Base-by-base conservation (phyloP, 768 basidiomycete species). In the Boletus reticulatus region DNA sequence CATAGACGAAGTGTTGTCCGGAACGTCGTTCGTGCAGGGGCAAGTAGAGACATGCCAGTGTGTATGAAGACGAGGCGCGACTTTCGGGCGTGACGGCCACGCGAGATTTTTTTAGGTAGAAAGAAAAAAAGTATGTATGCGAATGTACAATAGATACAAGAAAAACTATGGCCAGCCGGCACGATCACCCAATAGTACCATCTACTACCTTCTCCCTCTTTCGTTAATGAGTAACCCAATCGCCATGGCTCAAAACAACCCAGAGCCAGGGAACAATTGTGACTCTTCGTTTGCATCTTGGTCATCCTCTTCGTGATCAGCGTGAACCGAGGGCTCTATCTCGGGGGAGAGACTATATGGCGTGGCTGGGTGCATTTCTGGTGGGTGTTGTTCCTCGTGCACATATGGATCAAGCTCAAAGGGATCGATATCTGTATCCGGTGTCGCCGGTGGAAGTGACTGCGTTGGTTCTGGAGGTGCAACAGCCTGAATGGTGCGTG, bases 211-310 rank as follows among this genome's bases (percentile, higher is more conserved):
- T 49, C 22, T 13, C n/a, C 9, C 27, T 29, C 27, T 29, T 29
- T 29, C 27, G 27, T 29, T 8, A 29, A 29, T 29, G 27, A 29
- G 27, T 1, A 8, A 29, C 27, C 27, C 29, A 2, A 9, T 29
- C 29, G 2, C 29, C 29, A 29, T 29, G 9, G 45, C 29, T 73
- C 61, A 77, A 57, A 75, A 78, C 45, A 78, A 51, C 41, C 74
- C 77, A 24, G 76, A 77, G 29, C 76, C 76, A 22, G 76, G 76
- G 68, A 78, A 76, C 51, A 78, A 42, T 57, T 68, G 76, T 14
- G 73, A 74, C 42, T 67, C 71, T 55, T 72, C 75, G 39, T 53
- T 64, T 14, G 49, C 61, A 39, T 66, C 64, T 27, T 59, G 56
- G 27, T 64, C 62, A 7, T 58, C 62, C 14, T 64, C 68, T 14